Percentiles rank a stretch among this genome's conserved stretches.
Evolutionary conservation across 768 basidiomycete genomes (phyloP).

Genomic region (Russula dissimulans): DNA sequence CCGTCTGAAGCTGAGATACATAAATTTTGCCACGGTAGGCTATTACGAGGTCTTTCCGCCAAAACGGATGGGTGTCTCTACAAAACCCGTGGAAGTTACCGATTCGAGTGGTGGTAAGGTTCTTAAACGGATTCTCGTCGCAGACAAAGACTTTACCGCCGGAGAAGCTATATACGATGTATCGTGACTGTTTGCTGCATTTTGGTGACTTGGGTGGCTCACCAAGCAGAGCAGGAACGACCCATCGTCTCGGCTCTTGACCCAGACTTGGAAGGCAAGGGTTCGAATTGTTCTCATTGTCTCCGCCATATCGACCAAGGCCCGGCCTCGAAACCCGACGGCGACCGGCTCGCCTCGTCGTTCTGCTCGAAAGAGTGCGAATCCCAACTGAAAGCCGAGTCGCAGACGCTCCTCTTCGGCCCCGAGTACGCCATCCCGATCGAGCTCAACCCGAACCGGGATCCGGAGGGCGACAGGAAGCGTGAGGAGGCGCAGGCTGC

Average conservation of each 20-base stretch:
- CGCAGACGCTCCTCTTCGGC: slow-evolving; percentile 63
- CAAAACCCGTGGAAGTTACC: slow-evolving; percentile 32
- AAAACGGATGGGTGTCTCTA: slow-evolving; percentile 56
- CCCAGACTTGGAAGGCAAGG: slow-evolving; percentile 55
- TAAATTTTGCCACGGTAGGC: slow-evolving; percentile 35
- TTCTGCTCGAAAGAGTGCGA: slow-evolving; percentile 73
- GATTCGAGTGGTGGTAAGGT: slow-evolving; percentile 26
- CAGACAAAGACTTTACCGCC: slow-evolving; percentile 53
- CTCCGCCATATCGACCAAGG: slow-evolving; percentile 46
- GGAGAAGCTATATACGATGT: slow-evolving; percentile 78
- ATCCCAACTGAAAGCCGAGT: slow-evolving; percentile 44
- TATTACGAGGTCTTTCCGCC: slow-evolving; percentile 77
- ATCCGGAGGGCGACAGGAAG: slow-evolving; percentile 30
- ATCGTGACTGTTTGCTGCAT: slow-evolving; percentile 4
- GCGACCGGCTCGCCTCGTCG: slow-evolving; percentile 45
- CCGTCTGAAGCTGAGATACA: slow-evolving; percentile 20
- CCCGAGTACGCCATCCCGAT: slow-evolving; percentile 51
- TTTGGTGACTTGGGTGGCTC: background rate
- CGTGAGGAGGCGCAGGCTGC: slow-evolving; percentile 52
- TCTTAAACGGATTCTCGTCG: slow-evolving; percentile 43
- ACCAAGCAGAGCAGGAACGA: slow-evolving; percentile 45
- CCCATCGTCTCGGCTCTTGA: slow-evolving; percentile 68
- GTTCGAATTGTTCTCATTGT: slow-evolving; percentile 67
- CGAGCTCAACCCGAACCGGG: slow-evolving; percentile 27
- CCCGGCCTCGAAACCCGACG: slow-evolving; percentile 36